These are phyloP conservation scores for Aspergillus fischeri DNA, from an alignment of 2,329 filamentous ascomycete species.

Conservation along the genomic window DNA sequence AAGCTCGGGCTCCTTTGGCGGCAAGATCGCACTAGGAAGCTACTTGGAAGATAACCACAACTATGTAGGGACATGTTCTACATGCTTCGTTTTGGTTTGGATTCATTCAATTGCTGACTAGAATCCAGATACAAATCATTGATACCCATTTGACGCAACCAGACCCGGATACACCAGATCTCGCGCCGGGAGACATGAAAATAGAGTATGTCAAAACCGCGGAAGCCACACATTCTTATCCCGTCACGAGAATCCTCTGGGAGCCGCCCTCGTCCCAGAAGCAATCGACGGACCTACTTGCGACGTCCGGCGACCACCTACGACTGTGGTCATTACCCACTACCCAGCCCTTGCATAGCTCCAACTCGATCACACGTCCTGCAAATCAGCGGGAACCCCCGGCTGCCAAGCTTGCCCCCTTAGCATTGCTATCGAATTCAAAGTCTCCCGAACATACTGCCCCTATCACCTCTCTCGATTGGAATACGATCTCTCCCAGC, in stretches of 20 bases:
- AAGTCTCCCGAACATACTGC: slow-evolving; percentile 98
- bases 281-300: slow-evolving; percentile 88
- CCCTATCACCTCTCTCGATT: slow-evolving; percentile 91
- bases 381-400: slow-evolving; percentile 58
- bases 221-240: slow-evolving; percentile 96
- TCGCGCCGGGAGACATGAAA: slow-evolving; percentile 57
- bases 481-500: slow-evolving; percentile 95
- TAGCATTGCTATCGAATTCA: slow-evolving; percentile 91
- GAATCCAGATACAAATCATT: slow-evolving; percentile 83
- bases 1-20: slow-evolving; percentile 60
- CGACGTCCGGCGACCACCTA: slow-evolving; percentile 91
- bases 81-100: not conserved
- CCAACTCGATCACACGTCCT: slow-evolving; percentile 67
- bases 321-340: slow-evolving; percentile 85
- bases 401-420: slow-evolving; percentile 79
- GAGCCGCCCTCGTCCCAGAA: slow-evolving; percentile 94
- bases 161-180: slow-evolving; percentile 64
- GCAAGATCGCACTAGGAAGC: slow-evolving; percentile 91
- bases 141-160: slow-evolving; percentile 76
- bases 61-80: slow-evolving; percentile 61
- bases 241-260: slow-evolving; percentile 92
- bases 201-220: slow-evolving; percentile 91
- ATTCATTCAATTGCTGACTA: slow-evolving; percentile 13
- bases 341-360: slow-evolving; percentile 55
- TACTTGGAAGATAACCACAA: slow-evolving; percentile 98